Conservation (phyloP, 2,329 filamentous ascomycete species). For the Tothia fuscella region DNA sequence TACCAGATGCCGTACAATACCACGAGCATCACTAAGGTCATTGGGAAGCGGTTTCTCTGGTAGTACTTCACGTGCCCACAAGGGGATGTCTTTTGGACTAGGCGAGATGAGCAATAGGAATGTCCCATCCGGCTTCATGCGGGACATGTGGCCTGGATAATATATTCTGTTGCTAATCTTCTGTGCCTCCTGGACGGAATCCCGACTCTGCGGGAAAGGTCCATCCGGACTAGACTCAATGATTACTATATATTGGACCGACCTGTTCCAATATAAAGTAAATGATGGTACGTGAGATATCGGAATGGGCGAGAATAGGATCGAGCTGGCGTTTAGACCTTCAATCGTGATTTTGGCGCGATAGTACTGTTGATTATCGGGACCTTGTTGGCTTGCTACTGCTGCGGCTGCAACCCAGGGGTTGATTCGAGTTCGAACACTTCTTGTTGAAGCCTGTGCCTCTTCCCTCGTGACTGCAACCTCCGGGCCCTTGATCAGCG, state of each 20-base stretch:
- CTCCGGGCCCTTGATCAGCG: conserved; percentile 23
- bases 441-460: conserved; percentile 4
- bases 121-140: too few species aligned
- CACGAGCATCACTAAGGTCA: too few species aligned
- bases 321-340: neutral
- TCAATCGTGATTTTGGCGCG: neutral
- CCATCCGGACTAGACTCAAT: too few species aligned
- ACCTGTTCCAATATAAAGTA: conserved; percentile 22
- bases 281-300: conserved; percentile 17
- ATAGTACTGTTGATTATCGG: neutral
- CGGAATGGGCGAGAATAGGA: conserved; percentile 16
- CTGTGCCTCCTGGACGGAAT: too few species aligned
- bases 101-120: too few species aligned
- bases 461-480: conserved; percentile 11
- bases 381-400: neutral
- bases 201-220: too few species aligned
- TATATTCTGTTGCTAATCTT: too few species aligned
- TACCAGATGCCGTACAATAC: too few species aligned
- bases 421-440: neutral
- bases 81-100: too few species aligned
- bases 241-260: conserved; percentile 16
- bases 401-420: conserved; percentile 3
- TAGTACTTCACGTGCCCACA: too few species aligned
- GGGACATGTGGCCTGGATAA: too few species aligned
- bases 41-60: too few species aligned